phyloP scores from a whole-genome alignment of 2,329 filamentous ascomycete genomes.

The Daldinia sp. region DNA sequence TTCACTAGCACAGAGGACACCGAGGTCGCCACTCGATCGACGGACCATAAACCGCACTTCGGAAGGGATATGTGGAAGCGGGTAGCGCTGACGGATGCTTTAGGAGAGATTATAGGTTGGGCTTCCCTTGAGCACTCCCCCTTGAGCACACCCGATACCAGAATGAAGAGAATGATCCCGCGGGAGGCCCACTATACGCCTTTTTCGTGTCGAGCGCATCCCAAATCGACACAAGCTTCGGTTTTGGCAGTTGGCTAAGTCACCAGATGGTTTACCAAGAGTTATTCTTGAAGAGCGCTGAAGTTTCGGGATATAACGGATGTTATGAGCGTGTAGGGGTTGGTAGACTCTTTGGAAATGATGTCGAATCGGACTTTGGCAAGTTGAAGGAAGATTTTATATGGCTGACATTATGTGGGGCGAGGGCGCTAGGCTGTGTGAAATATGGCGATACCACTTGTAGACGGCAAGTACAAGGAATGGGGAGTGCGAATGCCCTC shows the following conservation, averaged over 20 bases:
- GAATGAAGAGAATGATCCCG: background rate
- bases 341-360: conserved; percentile 20
- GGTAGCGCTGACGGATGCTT: background rate
- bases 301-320: conserved; percentile 6
- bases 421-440: background rate
- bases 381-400: background rate
- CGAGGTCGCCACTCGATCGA: background rate
- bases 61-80: background rate
- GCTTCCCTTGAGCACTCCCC: conserved; percentile 6
- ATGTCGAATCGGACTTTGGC: background rate
- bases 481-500: too few relatives aligned
- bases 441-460: too few relatives aligned
- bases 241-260: background rate
- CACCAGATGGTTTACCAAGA: background rate
- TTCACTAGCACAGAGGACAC: background rate
- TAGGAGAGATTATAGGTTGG: conserved; percentile 15
- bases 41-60: background rate
- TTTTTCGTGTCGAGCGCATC: background rate
- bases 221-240: background rate
- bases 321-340: conserved; percentile 25
- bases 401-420: background rate
- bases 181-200: background rate
- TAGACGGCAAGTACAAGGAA: too few relatives aligned
- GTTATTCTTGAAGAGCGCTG: background rate
- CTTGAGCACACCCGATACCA: background rate